Percentiles rank a stretch among this genome's conserved stretches.
Conservation (phyloP, 441 rosid genomes). For the Cnidoscolus chayamansa region DNA sequence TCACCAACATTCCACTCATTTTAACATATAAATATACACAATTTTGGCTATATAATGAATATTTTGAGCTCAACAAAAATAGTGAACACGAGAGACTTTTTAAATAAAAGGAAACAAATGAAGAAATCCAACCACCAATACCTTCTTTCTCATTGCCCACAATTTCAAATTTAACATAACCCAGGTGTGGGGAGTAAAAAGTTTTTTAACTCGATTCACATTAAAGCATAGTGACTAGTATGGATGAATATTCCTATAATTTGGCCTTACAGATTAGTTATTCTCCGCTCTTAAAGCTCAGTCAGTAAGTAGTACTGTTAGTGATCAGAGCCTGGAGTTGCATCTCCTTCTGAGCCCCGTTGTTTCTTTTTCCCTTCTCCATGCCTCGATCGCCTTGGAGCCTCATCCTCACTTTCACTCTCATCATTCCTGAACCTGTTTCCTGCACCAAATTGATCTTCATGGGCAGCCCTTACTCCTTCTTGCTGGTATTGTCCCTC, state of each 20-base stretch:
- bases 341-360: conserved; percentile 49
- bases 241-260: background rate
- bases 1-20: background rate
- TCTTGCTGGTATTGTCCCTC: conserved; percentile 44
- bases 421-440: conserved; percentile 62
- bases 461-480: conserved; percentile 42
- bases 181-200: background rate
- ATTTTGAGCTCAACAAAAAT: background rate
- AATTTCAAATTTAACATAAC: background rate
- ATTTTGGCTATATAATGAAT: background rate
- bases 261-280: background rate
- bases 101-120: background rate
- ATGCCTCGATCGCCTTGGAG: conserved; percentile 93
- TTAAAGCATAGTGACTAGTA: too few relatives aligned
- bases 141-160: background rate
- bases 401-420: conserved; percentile 88
- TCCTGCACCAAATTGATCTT: conserved; percentile 59
- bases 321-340: conserved; percentile 34
- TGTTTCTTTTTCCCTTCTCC: conserved; percentile 91
- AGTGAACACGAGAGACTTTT: background rate
- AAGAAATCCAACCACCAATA: background rate
- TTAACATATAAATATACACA: conserved; percentile 5
- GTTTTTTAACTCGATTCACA: background rate
- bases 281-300: background rate
- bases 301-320: conserved; percentile 12